phyloP scores from a whole-genome alignment of 495 filamentous ascomycete species.

The Apodospora peruviana region DNA sequence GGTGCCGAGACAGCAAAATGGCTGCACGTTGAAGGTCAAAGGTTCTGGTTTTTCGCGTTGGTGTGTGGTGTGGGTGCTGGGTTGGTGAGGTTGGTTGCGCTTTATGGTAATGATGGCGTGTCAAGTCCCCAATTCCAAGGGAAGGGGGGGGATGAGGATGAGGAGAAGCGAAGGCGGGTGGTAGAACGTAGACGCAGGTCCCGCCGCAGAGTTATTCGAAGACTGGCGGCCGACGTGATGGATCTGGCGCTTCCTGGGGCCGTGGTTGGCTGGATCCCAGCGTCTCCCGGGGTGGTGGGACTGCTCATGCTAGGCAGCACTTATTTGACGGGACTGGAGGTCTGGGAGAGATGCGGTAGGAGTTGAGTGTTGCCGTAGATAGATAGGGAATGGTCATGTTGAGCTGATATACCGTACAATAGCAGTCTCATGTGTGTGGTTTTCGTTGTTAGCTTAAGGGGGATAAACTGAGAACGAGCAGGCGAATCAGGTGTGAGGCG shows the following conservation, averaged over 20 bases:
- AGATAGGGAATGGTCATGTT: no score
- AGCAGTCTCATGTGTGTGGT: no score
- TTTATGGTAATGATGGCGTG: constrained; percentile 10
- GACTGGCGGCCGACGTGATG: constrained; percentile 47
- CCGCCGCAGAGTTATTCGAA: constrained; percentile 18
- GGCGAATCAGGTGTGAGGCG: no score
- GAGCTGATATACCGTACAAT: no score
- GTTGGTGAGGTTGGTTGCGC: constrained; percentile 18
- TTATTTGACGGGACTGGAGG: constrained; percentile 47
- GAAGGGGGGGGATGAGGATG: constrained; percentile 1
- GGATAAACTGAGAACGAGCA: no score
- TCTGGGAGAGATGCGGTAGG: constrained; percentile 54
- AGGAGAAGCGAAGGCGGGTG: constrained; percentile 5
- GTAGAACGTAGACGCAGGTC: not conserved
- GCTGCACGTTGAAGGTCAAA: constrained; percentile 49
- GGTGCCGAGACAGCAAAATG: constrained; percentile 15
- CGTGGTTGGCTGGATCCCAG: constrained; percentile 50
- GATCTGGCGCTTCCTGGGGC: constrained; percentile 53
- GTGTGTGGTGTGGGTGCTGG: constrained; percentile 23
- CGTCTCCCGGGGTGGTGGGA: constrained; percentile 40
- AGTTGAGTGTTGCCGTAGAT: no score
- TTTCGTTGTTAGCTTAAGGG: no score
- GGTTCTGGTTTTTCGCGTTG: constrained; percentile 61
- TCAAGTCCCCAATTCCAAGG: not conserved
- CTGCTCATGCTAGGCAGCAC: constrained; percentile 54